Evolutionary conservation across 805 yeast species (phyloP).

Genomic region (Myxozyma sirexii): DNA sequence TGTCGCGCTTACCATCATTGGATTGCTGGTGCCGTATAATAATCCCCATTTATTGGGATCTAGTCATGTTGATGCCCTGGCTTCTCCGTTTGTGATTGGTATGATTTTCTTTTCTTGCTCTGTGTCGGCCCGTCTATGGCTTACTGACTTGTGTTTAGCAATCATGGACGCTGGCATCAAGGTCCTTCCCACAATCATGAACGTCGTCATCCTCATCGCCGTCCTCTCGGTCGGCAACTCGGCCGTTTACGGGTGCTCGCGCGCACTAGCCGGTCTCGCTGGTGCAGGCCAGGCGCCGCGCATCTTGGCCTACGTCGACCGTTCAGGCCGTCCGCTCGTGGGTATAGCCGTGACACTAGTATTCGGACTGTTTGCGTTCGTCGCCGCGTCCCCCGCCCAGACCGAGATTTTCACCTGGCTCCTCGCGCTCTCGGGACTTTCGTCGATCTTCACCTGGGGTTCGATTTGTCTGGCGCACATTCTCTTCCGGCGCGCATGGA

Average conservation of each 20-base stretch:
- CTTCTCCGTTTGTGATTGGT: constrained; percentile 70
- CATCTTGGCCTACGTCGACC: constrained; percentile 67
- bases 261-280: constrained; percentile 68
- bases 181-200: constrained; percentile 70
- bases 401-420: constrained; percentile 67
- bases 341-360: constrained; percentile 54
- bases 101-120: not conserved
- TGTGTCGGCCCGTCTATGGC: not conserved
- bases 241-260: constrained; percentile 68
- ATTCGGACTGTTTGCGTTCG: constrained; percentile 61
- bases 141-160: constrained; percentile 42
- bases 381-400: constrained; percentile 61
- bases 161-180: constrained; percentile 64
- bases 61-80: constrained; percentile 58
- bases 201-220: constrained; percentile 68
- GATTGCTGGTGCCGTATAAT: constrained; percentile 72
- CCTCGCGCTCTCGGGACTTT: constrained; percentile 71
- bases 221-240: constrained; percentile 77
- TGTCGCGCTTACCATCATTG: constrained; percentile 56
- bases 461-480: constrained; percentile 69
- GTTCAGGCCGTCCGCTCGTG: constrained; percentile 74
- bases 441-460: constrained; percentile 79
- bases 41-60: constrained; percentile 52
- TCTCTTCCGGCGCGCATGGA: constrained; percentile 65
- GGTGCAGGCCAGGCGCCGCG: constrained; percentile 66